These are phyloP conservation scores for Kodamaea arcana DNA, from an alignment of 1,139 yeast genomes.

Conservation along the genomic window DNA sequence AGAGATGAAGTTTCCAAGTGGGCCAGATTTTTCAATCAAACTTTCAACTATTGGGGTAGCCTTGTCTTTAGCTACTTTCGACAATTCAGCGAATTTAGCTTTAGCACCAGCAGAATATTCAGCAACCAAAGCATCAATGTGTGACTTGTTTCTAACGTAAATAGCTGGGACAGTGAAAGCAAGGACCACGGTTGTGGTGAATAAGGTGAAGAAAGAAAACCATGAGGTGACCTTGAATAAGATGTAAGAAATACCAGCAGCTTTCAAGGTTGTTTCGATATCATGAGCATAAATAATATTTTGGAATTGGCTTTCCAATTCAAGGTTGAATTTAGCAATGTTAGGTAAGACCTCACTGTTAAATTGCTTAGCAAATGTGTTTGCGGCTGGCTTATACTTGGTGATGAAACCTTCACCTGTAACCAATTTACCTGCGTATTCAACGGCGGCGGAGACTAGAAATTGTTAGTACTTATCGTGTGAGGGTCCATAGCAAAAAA, in stretches of 20 bases:
- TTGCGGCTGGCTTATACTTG: conserved; percentile 52
- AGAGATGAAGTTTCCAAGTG: conserved; percentile 55
- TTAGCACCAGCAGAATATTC: conserved; percentile 54
- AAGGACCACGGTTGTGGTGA: conserved; percentile 52
- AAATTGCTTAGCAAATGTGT: conserved; percentile 38
- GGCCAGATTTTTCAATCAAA: conserved; percentile 58
- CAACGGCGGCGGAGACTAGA: conserved; percentile 60
- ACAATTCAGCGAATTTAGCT: conserved; percentile 51
- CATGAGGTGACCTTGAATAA: conserved; percentile 71
- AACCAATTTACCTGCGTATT: conserved; percentile 60
- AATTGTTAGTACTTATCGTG: conserved; percentile 11
- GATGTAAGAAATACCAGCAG: conserved; percentile 62
- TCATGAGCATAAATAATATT: conserved; percentile 63
- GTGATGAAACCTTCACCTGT: conserved; percentile 72
- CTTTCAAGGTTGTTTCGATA: conserved; percentile 65
- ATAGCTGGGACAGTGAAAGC: conserved; percentile 75
- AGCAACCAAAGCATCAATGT: conserved; percentile 72
- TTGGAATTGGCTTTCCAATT: conserved; percentile 49
- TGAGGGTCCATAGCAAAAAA: conserved; percentile 1
- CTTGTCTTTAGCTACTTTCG: conserved; percentile 51
- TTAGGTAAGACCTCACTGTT: conserved; percentile 40
- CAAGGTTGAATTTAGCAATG: conserved; percentile 39
- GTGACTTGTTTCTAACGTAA: conserved; percentile 70
- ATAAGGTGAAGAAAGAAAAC: conserved; percentile 69
- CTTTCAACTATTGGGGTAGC: conserved; percentile 43